Evolutionary conservation across 2,329 filamentous ascomycete species (phyloP), one percentile per base, ranked within the genome.

Genomic region (Talaromyces sp.): DNA sequence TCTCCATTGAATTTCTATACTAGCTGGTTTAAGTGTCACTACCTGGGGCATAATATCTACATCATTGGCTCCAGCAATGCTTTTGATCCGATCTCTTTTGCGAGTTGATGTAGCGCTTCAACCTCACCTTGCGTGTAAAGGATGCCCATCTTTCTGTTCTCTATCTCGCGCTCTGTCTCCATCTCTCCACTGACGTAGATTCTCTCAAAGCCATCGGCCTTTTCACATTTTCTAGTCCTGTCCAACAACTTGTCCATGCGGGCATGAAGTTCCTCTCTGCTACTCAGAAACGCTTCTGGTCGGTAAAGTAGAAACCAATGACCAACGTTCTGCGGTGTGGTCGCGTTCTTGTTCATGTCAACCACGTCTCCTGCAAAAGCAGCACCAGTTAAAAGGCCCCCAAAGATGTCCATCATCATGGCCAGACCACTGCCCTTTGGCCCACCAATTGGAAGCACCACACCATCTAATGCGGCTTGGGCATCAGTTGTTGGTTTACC

Each of bases 361-460:
- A 16, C 6, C 19, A 95, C 91, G 71, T 90, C 83, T 0, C 91
- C 91, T 0, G 90, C 91, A 76, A 92, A 95, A 0, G 90, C 90
- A 35, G 87, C 89, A 0, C 91, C 91, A 0, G 89, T 92, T 0
- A 95, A 70, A 14, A 81, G 79, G 0, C 91, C 91, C 0, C 90
- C 93, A 73, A 95, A 94, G 1, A 95, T 89, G 73, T 95, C 91
- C 92, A 95, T 95, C 90, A 93, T 94, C 63, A 95, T 86, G 0
- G 90, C 81, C 49, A 95, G 75, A 0, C 85, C 92, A 1, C 89
- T 91, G 0, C 92, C 92, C 75, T 95, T 95, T 0, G 91, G 90
- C 0, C 92, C 91, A 2, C 91, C 91, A 89, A 94, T 93, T 0
- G 91, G 91, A 19, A 94, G 78, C 91, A 95, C 94, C 3, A 93